These are phyloP conservation scores for Pythium periplocum DNA, from an alignment of 352 stramenopile species.

Conservation along the genomic window DNA sequence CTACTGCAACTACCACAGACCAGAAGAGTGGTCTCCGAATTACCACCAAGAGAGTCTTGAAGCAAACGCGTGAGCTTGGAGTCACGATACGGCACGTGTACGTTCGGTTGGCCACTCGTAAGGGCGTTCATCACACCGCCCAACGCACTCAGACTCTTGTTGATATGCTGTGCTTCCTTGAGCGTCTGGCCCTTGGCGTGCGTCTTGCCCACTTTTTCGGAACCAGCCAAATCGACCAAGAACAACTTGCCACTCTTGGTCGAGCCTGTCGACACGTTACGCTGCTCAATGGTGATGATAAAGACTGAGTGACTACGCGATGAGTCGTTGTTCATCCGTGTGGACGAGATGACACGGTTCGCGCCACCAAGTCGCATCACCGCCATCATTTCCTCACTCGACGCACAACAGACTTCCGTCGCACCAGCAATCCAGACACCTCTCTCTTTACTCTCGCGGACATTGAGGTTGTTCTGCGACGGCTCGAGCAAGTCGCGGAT, in stretches of 20 bases:
- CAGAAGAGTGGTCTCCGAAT: conserved; percentile 66
- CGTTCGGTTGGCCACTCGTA: conserved; percentile 73
- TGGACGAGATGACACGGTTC: conserved; percentile 86
- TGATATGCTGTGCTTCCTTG: conserved; percentile 87
- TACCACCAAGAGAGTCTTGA: conserved; percentile 79
- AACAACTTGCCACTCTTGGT: conserved; percentile 91
- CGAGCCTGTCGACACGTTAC: conserved; percentile 48
- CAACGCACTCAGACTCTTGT: conserved; percentile 87
- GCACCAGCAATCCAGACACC: conserved; percentile 58
- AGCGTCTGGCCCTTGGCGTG: conserved; percentile 89
- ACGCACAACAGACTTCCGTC: conserved; percentile 59
- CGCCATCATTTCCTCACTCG: conserved; percentile 55
- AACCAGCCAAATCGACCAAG: conserved; percentile 73
- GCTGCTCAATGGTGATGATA: conserved; percentile 94
- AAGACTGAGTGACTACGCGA: conserved; percentile 95
- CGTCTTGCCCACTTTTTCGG: conserved; percentile 72
- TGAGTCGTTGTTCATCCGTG: conserved; percentile 90
- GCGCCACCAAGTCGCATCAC: conserved; percentile 91
- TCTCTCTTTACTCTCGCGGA: conserved; percentile 52
- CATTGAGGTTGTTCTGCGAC: conserved; percentile 46
- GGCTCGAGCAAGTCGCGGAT: conserved; percentile 93
- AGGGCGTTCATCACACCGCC: conserved; percentile 90
- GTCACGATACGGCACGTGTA: conserved; percentile 90
- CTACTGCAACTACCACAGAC: conserved; percentile 60
- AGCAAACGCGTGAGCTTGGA: conserved; percentile 86